Conservation (phyloP, 2,329 filamentous ascomycete genomes). For the Hymenoscyphus scutula region DNA sequence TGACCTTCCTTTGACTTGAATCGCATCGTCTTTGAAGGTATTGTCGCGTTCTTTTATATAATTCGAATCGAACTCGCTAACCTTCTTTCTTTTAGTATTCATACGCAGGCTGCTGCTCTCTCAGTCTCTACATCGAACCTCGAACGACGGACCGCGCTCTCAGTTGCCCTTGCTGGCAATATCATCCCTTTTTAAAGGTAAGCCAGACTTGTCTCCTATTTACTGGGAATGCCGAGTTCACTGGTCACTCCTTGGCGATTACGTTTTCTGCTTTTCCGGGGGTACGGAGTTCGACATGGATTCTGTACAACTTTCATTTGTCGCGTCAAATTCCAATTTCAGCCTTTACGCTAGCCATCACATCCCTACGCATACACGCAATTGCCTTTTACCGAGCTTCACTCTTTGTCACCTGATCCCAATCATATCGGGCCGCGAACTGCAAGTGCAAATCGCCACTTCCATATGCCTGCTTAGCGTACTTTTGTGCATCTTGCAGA, state of each 20-base stretch:
- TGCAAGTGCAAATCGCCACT: neutral
- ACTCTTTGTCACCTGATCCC: neutral
- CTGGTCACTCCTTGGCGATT: neutral
- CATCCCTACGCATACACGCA: neutral
- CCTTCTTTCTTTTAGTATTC: neutral
- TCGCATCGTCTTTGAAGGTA: neutral
- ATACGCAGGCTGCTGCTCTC: neutral
- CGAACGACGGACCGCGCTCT: neutral
- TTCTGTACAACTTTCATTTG: neutral
- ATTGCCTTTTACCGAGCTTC: neutral
- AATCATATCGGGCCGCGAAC: neutral
- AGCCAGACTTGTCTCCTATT: neutral
- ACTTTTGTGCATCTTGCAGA: neutral
- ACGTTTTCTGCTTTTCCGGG: neutral
- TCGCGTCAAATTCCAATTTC: neutral
- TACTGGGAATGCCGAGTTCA: neutral
- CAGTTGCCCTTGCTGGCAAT: neutral
- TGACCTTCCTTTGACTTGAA: neutral
- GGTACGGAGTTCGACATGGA: neutral
- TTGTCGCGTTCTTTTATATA: neutral
- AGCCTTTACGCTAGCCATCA: conserved; percentile 1
- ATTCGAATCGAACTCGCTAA: neutral
- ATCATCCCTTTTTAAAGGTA: conserved; percentile 4
- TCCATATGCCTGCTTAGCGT: conserved; percentile 3
- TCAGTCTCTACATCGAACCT: neutral